These are phyloP conservation scores for Rugonectria rugulosa DNA, from an alignment of 2,329 filamentous ascomycete species.

Conservation along the genomic window DNA sequence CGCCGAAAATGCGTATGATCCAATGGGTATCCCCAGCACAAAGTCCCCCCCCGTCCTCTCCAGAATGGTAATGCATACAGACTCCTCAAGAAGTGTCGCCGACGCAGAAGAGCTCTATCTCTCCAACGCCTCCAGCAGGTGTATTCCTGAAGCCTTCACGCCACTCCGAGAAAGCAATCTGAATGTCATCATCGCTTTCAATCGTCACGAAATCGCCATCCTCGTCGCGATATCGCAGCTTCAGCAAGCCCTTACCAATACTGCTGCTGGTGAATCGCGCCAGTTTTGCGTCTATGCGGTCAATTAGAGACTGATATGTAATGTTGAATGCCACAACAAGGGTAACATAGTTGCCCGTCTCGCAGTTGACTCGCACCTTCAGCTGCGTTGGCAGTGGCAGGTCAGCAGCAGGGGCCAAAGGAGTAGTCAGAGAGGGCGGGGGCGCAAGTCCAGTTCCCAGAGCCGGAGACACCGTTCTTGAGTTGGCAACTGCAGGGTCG, in stretches of 20 bases:
- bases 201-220: slow-evolving; percentile 95
- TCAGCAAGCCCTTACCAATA: slow-evolving; percentile 82
- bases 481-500: slow-evolving; percentile 48
- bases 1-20: slow-evolving; percentile 44
- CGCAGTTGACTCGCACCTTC: slow-evolving; percentile 94
- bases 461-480: slow-evolving; percentile 56
- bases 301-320: slow-evolving; percentile 89
- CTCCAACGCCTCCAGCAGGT: slow-evolving; percentile 76
- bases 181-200: slow-evolving; percentile 94
- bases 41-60: slow-evolving; percentile 31
- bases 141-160: slow-evolving; percentile 70
- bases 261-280: slow-evolving; percentile 85
- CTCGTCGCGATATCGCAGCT: slow-evolving; percentile 89
- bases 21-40: slow-evolving; percentile 39
- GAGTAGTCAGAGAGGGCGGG: slow-evolving; percentile 38
- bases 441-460: slow-evolving; percentile 46
- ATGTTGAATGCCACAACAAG: slow-evolving; percentile 97
- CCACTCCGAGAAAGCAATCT: slow-evolving; percentile 95
- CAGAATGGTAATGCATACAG: slow-evolving; percentile 11
- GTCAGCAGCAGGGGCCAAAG: slow-evolving; percentile 51
- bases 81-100: slow-evolving; percentile 51
- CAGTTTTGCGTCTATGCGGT: slow-evolving; percentile 95
- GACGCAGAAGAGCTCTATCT: slow-evolving; percentile 88
- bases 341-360: slow-evolving; percentile 85
- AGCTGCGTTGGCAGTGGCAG: slow-evolving; percentile 74